A percentile compares a stretch with the other conserved stretches of the same genome.
These are phyloP conservation scores for Pistacia atlantica DNA, from an alignment of 345 rosid species.

Conservation along the genomic window DNA sequence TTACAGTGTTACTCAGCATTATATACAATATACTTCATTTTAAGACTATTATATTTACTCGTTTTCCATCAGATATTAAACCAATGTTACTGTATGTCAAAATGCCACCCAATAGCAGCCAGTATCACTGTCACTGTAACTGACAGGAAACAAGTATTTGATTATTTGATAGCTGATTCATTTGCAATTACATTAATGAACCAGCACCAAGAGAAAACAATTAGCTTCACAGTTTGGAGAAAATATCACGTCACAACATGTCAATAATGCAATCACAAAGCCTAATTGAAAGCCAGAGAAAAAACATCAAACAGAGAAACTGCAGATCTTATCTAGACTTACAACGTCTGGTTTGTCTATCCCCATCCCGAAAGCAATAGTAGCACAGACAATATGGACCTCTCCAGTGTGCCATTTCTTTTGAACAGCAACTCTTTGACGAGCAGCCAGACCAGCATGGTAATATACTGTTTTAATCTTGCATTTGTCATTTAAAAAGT, in stretches of 20 bases:
- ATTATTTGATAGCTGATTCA: neutral
- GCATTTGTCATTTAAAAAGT: conserved; percentile 72
- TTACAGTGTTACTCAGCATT: too few relatives aligned
- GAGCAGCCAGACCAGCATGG: conserved; percentile 81
- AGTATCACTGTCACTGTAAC: neutral
- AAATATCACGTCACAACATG: neutral
- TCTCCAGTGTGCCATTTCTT: conserved; percentile 86
- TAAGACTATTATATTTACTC: too few relatives aligned
- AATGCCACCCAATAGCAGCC: neutral
- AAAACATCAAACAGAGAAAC: neutral
- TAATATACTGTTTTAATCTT: conserved; percentile 69
- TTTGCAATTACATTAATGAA: conserved; percentile 7
- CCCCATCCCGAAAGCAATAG: conserved; percentile 98
- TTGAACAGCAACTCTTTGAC: conserved; percentile 75
- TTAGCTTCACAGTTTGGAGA: neutral
- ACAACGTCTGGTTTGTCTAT: conserved; percentile 96
- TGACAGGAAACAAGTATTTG: neutral
- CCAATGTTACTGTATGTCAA: too few relatives aligned
- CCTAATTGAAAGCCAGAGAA: conserved; percentile 4
- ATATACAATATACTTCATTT: too few relatives aligned
- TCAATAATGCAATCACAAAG: conserved; percentile 4
- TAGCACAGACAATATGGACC: conserved; percentile 82
- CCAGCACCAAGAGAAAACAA: neutral
- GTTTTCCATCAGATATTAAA: too few relatives aligned
- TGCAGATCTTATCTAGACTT: conserved; percentile 37